Percentiles rank a stretch among this genome's conserved stretches.
These are phyloP conservation scores for Arthrobotrys iridis DNA, from an alignment of 2,329 filamentous ascomycete species.

Conservation along the genomic window DNA sequence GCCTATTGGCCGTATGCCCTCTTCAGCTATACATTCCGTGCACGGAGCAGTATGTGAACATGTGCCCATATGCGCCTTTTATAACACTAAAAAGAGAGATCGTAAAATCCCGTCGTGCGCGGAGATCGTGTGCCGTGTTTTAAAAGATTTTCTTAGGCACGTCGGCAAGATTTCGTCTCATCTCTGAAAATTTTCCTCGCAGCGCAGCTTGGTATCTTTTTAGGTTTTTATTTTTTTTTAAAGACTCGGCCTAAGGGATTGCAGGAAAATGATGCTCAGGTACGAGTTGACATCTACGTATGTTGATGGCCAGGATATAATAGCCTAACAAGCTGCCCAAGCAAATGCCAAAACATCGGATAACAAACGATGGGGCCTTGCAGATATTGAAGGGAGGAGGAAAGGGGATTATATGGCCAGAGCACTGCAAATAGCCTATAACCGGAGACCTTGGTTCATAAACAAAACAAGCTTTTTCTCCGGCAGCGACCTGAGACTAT, in stretches of 20 bases:
- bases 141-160: neutral
- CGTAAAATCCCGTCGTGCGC: neutral
- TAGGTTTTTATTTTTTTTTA: neutral
- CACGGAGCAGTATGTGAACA: conserved; percentile 6
- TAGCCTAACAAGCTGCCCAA: conserved; percentile 35
- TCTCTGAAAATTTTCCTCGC: conserved; percentile 2
- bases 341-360: conserved; percentile 35
- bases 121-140: neutral
- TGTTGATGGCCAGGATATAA: conserved; percentile 10
- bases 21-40: neutral
- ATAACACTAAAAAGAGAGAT: neutral
- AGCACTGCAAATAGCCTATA: conserved; percentile 42
- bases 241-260: conserved; percentile 5
- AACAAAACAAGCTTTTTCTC: conserved; percentile 49
- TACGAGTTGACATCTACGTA: conserved; percentile 4
- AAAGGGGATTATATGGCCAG: conserved; percentile 7
- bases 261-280: neutral
- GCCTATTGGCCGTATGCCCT: no score
- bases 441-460: conserved; percentile 40
- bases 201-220: no score
- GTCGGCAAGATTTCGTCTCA: conserved; percentile 21
- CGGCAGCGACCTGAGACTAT: neutral
- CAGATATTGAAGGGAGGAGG: conserved; percentile 15
- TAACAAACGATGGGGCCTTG: conserved; percentile 36
- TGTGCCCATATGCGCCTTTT: conserved; percentile 7